Conservation (phyloP, 1,139 yeast species). For the Blastobotrys buckinghamii region DNA sequence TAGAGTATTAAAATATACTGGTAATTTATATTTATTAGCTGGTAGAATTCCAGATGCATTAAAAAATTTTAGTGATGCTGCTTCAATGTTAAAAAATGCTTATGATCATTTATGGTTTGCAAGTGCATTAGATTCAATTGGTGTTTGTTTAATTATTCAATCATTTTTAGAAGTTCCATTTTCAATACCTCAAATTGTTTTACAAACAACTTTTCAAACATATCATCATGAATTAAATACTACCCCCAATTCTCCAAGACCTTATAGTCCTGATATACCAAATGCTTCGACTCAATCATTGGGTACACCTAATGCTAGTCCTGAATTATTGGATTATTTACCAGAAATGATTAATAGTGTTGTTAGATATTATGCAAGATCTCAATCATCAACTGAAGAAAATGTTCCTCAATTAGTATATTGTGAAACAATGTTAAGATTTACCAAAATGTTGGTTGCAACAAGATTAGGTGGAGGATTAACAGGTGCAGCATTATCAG, state of each 20-base stretch:
- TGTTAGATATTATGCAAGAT: slow-evolving; percentile 51
- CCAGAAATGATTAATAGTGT: slow-evolving; percentile 46
- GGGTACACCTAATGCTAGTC: slow-evolving; percentile 8
- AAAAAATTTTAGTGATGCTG: slow-evolving; percentile 65
- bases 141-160: slow-evolving; percentile 57
- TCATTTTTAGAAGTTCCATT: slow-evolving; percentile 54
- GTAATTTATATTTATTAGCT: slow-evolving; percentile 68
- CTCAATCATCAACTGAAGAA: slow-evolving; percentile 60
- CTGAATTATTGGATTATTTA: slow-evolving; percentile 44
- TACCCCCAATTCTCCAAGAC: neutral
- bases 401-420: slow-evolving; percentile 78
- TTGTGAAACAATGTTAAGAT: slow-evolving; percentile 64
- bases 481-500: slow-evolving; percentile 39
- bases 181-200: slow-evolving; percentile 50
- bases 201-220: slow-evolving; percentile 24
- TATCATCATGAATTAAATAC: neutral
- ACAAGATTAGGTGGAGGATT: slow-evolving; percentile 49
- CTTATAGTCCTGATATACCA: neutral
- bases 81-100: slow-evolving; percentile 49
- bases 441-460: slow-evolving; percentile 54
- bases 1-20: slow-evolving; percentile 68
- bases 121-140: slow-evolving; percentile 75
- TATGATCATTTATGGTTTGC: slow-evolving; percentile 87
- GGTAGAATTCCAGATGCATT: slow-evolving; percentile 74
- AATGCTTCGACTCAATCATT: neutral